Conservation (phyloP, 805 yeast genomes). For the Metschnikowia anglica region DNA sequence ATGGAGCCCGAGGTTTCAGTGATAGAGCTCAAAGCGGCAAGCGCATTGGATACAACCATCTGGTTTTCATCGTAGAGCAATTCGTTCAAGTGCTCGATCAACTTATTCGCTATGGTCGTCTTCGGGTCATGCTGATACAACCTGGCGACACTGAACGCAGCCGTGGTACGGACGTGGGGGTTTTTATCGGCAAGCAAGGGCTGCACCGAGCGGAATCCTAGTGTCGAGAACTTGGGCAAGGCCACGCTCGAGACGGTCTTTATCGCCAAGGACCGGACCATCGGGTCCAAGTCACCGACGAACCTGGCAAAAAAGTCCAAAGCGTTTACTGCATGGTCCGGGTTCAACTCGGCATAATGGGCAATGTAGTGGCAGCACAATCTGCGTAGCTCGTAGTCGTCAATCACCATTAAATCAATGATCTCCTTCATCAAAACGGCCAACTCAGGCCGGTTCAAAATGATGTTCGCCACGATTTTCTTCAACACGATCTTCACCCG, state of each 20-base stretch:
- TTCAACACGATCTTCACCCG: constrained; percentile 48
- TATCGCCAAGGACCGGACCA: constrained; percentile 58
- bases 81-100: constrained; percentile 51
- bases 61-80: constrained; percentile 57
- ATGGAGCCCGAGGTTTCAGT: constrained; percentile 55
- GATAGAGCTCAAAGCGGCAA: constrained; percentile 64
- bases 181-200: constrained; percentile 45
- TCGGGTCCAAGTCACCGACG: constrained; percentile 45
- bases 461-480: constrained; percentile 78
- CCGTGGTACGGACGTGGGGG: constrained; percentile 63
- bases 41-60: constrained; percentile 66
- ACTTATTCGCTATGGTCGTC: constrained; percentile 40
- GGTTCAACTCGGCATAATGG: constrained; percentile 58
- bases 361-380: constrained; percentile 67
- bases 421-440: constrained; percentile 64
- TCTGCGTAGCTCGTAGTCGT: constrained; percentile 68
- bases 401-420: constrained; percentile 46
- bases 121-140: constrained; percentile 56
- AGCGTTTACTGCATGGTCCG: constrained; percentile 54
- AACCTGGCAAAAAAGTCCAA: constrained; percentile 57
- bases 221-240: constrained; percentile 48
- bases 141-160: constrained; percentile 68
- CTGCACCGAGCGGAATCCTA: constrained; percentile 43
- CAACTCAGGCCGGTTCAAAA: constrained; percentile 80
- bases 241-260: constrained; percentile 64